Evolutionary conservation across 2,329 filamentous ascomycete species (phyloP), one percentile per base, ranked within the genome.

Genomic region (Aspergillus nomiae): DNA sequence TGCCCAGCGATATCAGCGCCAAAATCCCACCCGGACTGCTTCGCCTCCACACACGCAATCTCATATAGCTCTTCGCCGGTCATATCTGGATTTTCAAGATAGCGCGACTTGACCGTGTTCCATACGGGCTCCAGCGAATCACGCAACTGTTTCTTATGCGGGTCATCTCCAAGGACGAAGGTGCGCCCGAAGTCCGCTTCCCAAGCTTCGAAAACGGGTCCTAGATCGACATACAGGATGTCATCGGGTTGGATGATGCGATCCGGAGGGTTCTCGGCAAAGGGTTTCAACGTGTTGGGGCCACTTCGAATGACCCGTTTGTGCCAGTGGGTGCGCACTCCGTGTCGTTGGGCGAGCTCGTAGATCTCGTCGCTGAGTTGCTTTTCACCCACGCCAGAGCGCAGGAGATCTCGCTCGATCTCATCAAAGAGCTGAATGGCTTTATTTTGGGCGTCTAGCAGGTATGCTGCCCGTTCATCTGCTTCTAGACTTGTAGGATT

Each of bases 181-280:
- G 83, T 85, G 16, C 83, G 81, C 9, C 83, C 83, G 62, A 85
- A 85, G 64, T 85, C 83, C 6, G 83, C 83, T 67, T 85, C 83
- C 81, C 81, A 86, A 0, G 74, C 76, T 57, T 84, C 83, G 61
- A 85, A 84, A 0, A 85, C 82, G 0, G 83, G 83, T 0, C 83
- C 83, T 2, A 85, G 74, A 64, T 85, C 83, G 38, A 85, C 79
- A 61, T 83, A 79, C 2, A 86, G 71, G 56, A 86, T 85, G 60
- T 86, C 83, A 58, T 84, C 82, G 3, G 71, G 68, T 63, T 81
- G 66, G 55, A 86, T 80, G 36, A 79, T 70, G 4, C 83, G 81
- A 64, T 85, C 82, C 0, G 82, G 81, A 0, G 83, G 82, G 67
- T 84, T 84, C 3, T 83, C 83, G 4, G 74, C 70, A 60, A 83